A percentile compares a stretch with the other conserved stretches of the same genome.
Evolutionary conservation across 1,284 basidiomycete species (phyloP).

Genomic region (Sparassis latifolia): DNA sequence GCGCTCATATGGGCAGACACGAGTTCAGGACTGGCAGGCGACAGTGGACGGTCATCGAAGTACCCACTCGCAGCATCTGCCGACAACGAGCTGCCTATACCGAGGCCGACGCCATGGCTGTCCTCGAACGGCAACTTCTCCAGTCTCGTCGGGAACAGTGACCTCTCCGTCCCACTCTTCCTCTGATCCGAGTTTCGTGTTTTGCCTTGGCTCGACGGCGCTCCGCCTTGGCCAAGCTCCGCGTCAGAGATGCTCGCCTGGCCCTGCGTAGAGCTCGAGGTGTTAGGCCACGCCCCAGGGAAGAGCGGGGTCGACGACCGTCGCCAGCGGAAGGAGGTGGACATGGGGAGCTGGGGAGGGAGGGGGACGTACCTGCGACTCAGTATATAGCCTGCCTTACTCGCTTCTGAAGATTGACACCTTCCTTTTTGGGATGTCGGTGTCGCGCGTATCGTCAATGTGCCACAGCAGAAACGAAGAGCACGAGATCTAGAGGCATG

Average conservation of each 20-base stretch:
- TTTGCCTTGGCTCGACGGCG: neutral
- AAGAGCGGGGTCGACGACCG: conserved; percentile 18
- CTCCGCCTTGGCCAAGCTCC: no score
- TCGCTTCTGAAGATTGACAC: conserved; percentile 7
- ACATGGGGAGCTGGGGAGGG: neutral
- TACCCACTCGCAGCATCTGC: neutral
- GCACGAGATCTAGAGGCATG: no score
- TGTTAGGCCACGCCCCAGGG: conserved; percentile 25
- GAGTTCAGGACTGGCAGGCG: conserved; percentile 8
- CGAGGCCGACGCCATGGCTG: no score
- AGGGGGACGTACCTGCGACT: neutral
- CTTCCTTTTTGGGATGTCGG: conserved; percentile 4
- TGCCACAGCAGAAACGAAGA: neutral
- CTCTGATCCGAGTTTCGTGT: neutral
- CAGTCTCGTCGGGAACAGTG: neutral
- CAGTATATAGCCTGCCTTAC: no score
- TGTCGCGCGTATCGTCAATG: neutral
- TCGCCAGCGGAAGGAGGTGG: conserved; percentile 10
- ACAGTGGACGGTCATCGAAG: neutral
- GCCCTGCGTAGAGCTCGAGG: conserved; percentile 9
- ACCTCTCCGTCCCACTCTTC: neutral
- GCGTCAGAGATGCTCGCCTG: neutral
- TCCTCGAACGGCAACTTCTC: conserved; percentile 5
- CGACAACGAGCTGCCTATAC: neutral
- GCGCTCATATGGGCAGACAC: conserved; percentile 5